Conservation (phyloP, 1,284 basidiomycete genomes). For the Rhodofomes roseus region DNA sequence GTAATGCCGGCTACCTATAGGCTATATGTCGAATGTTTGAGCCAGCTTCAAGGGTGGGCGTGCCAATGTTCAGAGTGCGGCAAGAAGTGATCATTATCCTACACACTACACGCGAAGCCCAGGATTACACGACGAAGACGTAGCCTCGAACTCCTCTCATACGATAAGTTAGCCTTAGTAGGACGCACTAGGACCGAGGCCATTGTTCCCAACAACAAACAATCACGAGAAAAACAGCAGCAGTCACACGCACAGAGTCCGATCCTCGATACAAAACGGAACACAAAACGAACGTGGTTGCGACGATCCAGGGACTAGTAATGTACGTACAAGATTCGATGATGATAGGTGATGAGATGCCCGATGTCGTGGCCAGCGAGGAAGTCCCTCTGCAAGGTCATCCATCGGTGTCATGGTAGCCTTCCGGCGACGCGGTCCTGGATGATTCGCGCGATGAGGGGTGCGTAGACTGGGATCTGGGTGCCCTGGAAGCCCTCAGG, state of each 20-base stretch:
- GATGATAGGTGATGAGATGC: too few species aligned
- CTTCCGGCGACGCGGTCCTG: constrained; percentile 50
- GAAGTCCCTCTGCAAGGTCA: background rate
- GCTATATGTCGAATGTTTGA: too few species aligned
- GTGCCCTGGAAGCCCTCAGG: constrained; percentile 76
- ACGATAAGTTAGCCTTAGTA: background rate
- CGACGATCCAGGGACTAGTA: background rate
- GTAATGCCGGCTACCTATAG: too few species aligned
- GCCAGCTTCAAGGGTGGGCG: too few species aligned
- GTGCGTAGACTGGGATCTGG: constrained; percentile 64
- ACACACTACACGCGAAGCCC: background rate
- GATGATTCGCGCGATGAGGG: constrained; percentile 49
- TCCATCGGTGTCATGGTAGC: constrained; percentile 2
- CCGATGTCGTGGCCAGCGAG: background rate
- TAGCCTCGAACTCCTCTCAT: background rate
- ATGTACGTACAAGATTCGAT: background rate
- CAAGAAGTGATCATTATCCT: background rate
- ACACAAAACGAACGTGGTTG: background rate
- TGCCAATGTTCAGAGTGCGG: too few species aligned
- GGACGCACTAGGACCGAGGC: background rate
- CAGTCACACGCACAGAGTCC: background rate
- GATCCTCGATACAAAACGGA: background rate
- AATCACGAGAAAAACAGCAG: background rate
- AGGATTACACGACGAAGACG: background rate
- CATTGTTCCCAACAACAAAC: background rate